Evolutionary conservation across 2,329 filamentous ascomycete species (phyloP), one percentile per base, ranked within the genome.

Genomic region (Stromatinia cepivora): DNA sequence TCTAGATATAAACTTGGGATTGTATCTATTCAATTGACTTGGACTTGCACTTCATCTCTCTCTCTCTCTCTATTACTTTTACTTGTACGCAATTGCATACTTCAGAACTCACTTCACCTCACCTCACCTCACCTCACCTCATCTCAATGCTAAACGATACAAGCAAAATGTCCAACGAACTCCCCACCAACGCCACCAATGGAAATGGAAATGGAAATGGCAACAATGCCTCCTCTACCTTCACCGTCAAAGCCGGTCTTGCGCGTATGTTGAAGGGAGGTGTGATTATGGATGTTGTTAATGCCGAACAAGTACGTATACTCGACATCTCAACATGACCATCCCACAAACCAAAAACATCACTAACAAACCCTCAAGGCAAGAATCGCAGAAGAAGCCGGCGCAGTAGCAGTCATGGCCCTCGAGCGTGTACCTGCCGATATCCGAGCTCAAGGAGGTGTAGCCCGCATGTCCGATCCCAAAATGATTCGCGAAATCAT

Each of bases 181-280:
- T 84, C 66, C 82, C 83, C 72, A 82, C 81, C 67, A 68, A 57
- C 58, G 56, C 53, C 65, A 74, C 67, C 53, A 76, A 73, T 25
- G 66, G 66, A 62, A 76, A 73, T 36, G 66, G 66, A 58, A 74
- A 76, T 71, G 74, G 75, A 42, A 67, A 73, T 25, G 65, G 62
- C 50, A 76, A 73, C 67, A 71, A 69, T 45, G 71, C 70, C 45
- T 73, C 75, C 46, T 71, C 70, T 25, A 76, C 88, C 81, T 97
- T 97, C 81, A 90, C 90, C 75, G 90, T 97, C 86, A 99, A 99
- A 87, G 91, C 93, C 67, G 95, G 94, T 70, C 85, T 99, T 73
- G 95, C 95, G 34, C 92, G 97, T 82, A 99, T 99, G 95, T 85
- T 98, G 82, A 97, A 98, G 86, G 95, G 95, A 79, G 95, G 95